Base-by-base conservation (phyloP, 2,329 filamentous ascomycete species). In the Fusarium brevicatenulatum region DNA sequence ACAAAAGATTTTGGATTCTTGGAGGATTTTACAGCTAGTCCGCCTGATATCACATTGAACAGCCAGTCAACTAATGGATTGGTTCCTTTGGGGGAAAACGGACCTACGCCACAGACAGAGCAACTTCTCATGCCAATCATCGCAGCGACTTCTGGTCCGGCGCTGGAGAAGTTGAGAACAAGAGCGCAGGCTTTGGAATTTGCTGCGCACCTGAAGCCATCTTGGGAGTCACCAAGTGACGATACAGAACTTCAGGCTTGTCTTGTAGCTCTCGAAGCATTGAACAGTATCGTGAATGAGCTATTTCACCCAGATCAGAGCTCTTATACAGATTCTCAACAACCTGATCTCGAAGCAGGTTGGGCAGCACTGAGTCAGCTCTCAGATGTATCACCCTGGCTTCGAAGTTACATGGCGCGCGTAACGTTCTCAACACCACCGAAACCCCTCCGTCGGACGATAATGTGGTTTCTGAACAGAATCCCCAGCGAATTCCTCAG, bases 401-500 rank as follows among this genome's bases (percentile, higher is more conserved):
- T 76, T 2, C 46, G 69, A 10, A 69, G 21, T 3, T 76, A 76
- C n/a, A 50, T 76, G 32, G 61, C 71, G 2, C 73, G 73, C 15
- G 68, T 76, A 2, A 76, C 83, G 1, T 79, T 72, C 1, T 72
- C 72, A 0, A 59, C 74, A 2, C 68, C 71, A 2, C 81, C 80
- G 2, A 78, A 74, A 7, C 76, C 81, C 1, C 76, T 82, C 4
- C 78, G 83, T 11, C 75, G 84, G 4, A 80, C 76, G 1, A 79
- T 85, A 46, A 83, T 82, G 74, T 79, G 82, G 5, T 84, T 84
- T n/a, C 42, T 85, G 7, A 84, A 85, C 69, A 80, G 80, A 28
- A 80, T 79, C 0, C 81, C 82, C 0, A 63, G 69, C 2, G 68
- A 77, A 1, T 85, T 76, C 37, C 68, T 85, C 1, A 75, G 58